These are phyloP conservation scores for Odontarrhena argentea DNA, from an alignment of 345 rosid genomes.

Conservation along the genomic window DNA sequence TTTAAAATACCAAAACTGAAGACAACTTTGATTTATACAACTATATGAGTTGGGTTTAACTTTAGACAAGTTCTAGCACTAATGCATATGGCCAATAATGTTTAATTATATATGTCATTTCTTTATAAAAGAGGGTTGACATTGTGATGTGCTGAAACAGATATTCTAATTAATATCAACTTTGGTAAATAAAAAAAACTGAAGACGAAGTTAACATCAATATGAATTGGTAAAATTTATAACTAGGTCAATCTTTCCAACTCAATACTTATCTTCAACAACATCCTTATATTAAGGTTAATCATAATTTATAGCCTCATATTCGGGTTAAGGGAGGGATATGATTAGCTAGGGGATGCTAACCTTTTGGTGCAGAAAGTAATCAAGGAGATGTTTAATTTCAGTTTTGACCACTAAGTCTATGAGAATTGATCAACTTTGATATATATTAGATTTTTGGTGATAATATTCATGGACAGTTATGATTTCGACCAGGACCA, in stretches of 20 bases:
- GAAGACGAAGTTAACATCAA: background rate
- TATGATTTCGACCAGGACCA: slow-evolving; percentile 55
- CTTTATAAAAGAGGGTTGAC: slow-evolving; percentile 9
- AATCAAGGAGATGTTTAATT: too few relatives aligned
- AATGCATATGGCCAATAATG: background rate
- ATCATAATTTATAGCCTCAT: background rate
- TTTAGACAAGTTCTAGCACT: background rate
- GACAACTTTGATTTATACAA: too few relatives aligned
- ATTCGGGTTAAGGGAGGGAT: too few relatives aligned
- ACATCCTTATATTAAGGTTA: background rate
- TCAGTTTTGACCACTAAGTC: too few relatives aligned
- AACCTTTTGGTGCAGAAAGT: too few relatives aligned
- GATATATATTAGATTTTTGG: too few relatives aligned
- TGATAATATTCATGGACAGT: slow-evolving; percentile 41
- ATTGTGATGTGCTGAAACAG: background rate
- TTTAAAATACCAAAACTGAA: slow-evolving; percentile 26
- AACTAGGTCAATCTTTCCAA: background rate
- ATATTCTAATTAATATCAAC: background rate
- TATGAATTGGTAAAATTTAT: background rate
- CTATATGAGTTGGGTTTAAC: too few relatives aligned
- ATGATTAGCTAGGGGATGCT: too few relatives aligned
- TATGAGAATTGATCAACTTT: too few relatives aligned
- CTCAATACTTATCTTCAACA: slow-evolving; percentile 4
- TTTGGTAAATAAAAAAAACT: too few relatives aligned
- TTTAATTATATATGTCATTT: background rate